Base-by-base conservation (phyloP, 2,329 filamentous ascomycete species). In the Phaeosphaeriaceae sp. region DNA sequence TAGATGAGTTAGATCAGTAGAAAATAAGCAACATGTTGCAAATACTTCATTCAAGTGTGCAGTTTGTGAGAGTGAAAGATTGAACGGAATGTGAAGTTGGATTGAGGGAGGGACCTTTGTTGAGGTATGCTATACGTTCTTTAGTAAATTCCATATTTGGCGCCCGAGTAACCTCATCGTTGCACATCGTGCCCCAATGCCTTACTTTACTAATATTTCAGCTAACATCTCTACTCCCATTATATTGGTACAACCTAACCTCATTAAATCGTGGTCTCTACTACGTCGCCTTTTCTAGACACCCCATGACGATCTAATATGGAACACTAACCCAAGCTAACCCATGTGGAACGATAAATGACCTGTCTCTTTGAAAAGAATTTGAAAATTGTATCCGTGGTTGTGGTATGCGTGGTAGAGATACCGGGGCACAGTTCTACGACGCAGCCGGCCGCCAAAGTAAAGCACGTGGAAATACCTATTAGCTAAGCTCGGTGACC, bases 341-440 rank as follows among this genome's bases (percentile, higher is more conserved):
- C 74, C 93, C 46, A 87, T 85, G 3, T 94, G 90, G 90, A 94
- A 94, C 78, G 94, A 93, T 81, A 93, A 92, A 77, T 94, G 92
- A 75, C 75, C 34, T 87, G 81, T 66, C 57, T 71, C 33, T 64
- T 64, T 35, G 33, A 54, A 47, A n/a, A 49, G 4, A 18, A 41
- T 20, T 83, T 93, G 60, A 81, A 89, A 69, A 94, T 90, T 71
- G 85, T 93, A 1, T 89, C 90, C 42, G 91, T 92, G 89, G 82
- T 92, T 93, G 87, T 87, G 88, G 88, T 26, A 76, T 83, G 8
- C 50, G 72, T 0, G 67, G 54, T 38, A 56, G 58, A 42, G 58
- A 79, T 48, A 68, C 75, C 21, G 74, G 77, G 65, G 85, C 81
- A 0, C 76, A 79, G 0, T 92, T 92, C 70, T 77, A 86, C 33